A percentile compares a stretch with the other conserved stretches of the same genome.
Evolutionary conservation across 176 grass and related monocot genomes (phyloP).

Genomic region (Tuctoria greenei): DNA sequence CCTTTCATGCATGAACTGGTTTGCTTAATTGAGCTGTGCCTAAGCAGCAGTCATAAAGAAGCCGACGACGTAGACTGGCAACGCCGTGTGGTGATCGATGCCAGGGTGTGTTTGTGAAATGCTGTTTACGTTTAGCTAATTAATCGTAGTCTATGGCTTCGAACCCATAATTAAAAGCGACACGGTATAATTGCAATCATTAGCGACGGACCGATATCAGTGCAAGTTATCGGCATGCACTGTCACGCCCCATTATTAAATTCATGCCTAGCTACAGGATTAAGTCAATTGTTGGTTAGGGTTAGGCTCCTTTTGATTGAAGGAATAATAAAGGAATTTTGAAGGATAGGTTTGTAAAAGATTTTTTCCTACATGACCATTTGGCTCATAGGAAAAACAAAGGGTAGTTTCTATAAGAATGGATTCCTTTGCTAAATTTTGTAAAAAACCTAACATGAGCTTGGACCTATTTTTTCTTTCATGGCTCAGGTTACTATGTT

Average conservation of each 20-base stretch:
- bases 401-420: no score
- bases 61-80: constrained; percentile 36
- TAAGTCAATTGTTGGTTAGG: constrained; percentile 38
- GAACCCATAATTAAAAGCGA: constrained; percentile 51
- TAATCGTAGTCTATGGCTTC: constrained; percentile 41
- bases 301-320: no score
- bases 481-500: no score
- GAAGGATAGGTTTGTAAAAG: no score
- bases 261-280: constrained; percentile 30
- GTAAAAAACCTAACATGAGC: no score
- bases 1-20: constrained; percentile 30
- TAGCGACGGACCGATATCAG: constrained; percentile 30
- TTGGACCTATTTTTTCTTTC: no score
- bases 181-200: constrained; percentile 56
- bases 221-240: constrained; percentile 41
- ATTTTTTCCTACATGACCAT: no score
- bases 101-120: constrained; percentile 19
- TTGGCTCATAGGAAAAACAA: no score
- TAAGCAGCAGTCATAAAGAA: constrained; percentile 43
- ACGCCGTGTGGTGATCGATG: constrained; percentile 36
- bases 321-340: no score
- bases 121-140: constrained; percentile 36
- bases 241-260: constrained; percentile 35
- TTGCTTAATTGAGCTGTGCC: constrained; percentile 41
- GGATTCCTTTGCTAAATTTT: no score